These are phyloP conservation scores for Globisporangium rhizosaccharum DNA, from an alignment of 352 stramenopile genomes.

Conservation along the genomic window DNA sequence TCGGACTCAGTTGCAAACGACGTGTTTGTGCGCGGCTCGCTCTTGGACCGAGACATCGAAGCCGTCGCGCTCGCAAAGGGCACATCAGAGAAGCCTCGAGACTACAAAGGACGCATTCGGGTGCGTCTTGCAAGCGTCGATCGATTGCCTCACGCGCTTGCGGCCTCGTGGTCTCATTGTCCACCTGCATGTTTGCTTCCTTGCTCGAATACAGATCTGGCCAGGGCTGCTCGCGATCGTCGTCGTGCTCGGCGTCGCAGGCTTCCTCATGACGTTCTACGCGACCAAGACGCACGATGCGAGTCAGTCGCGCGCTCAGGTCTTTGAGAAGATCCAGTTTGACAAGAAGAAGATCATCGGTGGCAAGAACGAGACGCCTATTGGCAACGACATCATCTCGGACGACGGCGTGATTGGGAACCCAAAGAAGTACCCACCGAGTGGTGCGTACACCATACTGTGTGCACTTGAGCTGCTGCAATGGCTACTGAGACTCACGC, in stretches of 20 bases:
- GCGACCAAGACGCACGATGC: constrained; percentile 17
- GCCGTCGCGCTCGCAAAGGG: constrained; percentile 8
- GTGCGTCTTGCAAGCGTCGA: background rate
- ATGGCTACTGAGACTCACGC: no score
- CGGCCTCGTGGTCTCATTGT: background rate
- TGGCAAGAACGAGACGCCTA: constrained; percentile 11
- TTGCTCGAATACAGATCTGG: constrained; percentile 18
- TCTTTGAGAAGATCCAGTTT: constrained; percentile 16
- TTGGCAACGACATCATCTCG: constrained; percentile 34
- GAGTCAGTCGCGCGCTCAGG: constrained; percentile 13
- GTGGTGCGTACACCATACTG: constrained; percentile 10
- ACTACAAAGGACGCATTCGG: constrained; percentile 23
- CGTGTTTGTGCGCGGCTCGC: constrained; percentile 18
- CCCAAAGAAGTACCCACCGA: constrained; percentile 63
- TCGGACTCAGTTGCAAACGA: constrained; percentile 1
- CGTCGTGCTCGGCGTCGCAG: constrained; percentile 27
- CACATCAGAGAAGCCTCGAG: constrained; percentile 6
- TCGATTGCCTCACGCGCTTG: background rate
- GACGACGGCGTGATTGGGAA: constrained; percentile 69
- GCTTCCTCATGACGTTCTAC: constrained; percentile 24
- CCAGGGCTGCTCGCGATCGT: constrained; percentile 23
- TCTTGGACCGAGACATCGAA: constrained; percentile 17
- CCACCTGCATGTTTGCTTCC: background rate
- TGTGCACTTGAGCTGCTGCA: no score
- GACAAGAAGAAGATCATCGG: background rate